A percentile compares a stretch with the other conserved stretches of the same genome.
Conservation (phyloP, 257 asterid genomes). For the Dorcoceras hygrometricum region DNA sequence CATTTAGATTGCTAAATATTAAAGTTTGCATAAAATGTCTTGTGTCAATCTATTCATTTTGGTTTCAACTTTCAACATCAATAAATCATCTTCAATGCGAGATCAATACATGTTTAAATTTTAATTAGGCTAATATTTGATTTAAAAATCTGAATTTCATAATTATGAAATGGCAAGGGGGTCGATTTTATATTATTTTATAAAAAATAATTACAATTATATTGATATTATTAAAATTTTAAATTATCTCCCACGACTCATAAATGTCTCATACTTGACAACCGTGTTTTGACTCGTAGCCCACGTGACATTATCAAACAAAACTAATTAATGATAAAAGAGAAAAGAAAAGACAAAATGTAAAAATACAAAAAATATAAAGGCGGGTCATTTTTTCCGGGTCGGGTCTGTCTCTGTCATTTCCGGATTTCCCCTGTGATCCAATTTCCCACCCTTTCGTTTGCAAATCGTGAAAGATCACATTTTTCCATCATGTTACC, state of each 20-base stretch:
- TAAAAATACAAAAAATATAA: slow-evolving; percentile 24
- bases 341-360: slow-evolving; percentile 14
- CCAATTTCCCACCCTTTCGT: slow-evolving; percentile 23
- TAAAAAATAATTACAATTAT: too few relatives aligned
- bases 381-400: slow-evolving; percentile 34
- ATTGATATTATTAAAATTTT: too few relatives aligned
- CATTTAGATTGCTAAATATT: too few relatives aligned
- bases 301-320: background rate
- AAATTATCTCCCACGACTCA: background rate
- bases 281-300: background rate
- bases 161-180: too few relatives aligned
- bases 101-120: too few relatives aligned
- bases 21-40: too few relatives aligned
- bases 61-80: too few relatives aligned
- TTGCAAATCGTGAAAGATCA: slow-evolving; percentile 30
- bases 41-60: too few relatives aligned
- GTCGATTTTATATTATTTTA: too few relatives aligned
- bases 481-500: slow-evolving; percentile 31
- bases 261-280: background rate
- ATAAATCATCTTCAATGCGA: too few relatives aligned
- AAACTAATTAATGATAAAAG: background rate
- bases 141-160: too few relatives aligned
- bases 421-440: slow-evolving; percentile 31
- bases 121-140: too few relatives aligned
- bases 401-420: slow-evolving; percentile 34